A percentile compares a stretch with the other conserved stretches of the same genome.
phyloP scores from a whole-genome alignment of 192 early-diverging fungal species.

The Chytriomyces sp. region DNA sequence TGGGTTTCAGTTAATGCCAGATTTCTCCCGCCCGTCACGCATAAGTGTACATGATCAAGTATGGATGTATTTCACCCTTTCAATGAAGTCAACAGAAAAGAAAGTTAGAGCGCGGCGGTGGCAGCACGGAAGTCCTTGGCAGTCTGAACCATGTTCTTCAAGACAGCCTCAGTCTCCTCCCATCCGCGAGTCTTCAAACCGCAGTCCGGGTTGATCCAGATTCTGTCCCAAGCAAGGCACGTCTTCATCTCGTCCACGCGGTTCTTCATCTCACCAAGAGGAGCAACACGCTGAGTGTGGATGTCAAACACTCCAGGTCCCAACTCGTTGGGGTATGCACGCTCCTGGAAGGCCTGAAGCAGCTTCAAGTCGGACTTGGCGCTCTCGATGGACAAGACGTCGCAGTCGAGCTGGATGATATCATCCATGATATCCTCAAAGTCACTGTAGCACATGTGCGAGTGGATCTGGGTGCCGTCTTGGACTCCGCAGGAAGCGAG shows the following conservation, averaged over 20 bases:
- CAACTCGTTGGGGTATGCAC: conserved; percentile 85
- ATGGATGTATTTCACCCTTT: too few relatives aligned
- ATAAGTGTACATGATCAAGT: too few relatives aligned
- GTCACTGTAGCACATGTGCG: conserved; percentile 99
- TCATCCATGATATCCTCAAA: conserved; percentile 98
- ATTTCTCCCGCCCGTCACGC: too few relatives aligned
- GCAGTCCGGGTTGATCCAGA: conserved; percentile 99
- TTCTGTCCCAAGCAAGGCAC: conserved; percentile 75
- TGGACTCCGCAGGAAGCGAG: conserved; percentile 83
- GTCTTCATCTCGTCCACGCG: conserved; percentile 81
- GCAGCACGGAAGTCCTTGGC: conserved; percentile 24
- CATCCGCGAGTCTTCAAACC: conserved; percentile 96
- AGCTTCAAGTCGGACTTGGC: conserved; percentile 97
- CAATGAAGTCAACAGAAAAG: too few relatives aligned
- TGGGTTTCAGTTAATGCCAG: too few relatives aligned
- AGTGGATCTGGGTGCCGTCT: conserved; percentile 93
- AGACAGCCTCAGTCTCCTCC: conserved; percentile 85
- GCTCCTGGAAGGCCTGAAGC: conserved; percentile 78
- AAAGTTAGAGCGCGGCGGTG: not conserved
- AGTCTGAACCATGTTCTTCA: conserved; percentile 72
- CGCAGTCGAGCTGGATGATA: conserved; percentile 85
- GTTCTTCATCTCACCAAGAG: conserved; percentile 82
- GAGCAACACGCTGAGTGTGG: conserved; percentile 96
- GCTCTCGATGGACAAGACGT: conserved; percentile 98
- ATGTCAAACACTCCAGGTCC: conserved; percentile 99